A percentile compares a stretch with the other conserved stretches of the same genome.
Evolutionary conservation across 352 stramenopile genomes (phyloP).

Genomic region (Phytophthora europaea): DNA sequence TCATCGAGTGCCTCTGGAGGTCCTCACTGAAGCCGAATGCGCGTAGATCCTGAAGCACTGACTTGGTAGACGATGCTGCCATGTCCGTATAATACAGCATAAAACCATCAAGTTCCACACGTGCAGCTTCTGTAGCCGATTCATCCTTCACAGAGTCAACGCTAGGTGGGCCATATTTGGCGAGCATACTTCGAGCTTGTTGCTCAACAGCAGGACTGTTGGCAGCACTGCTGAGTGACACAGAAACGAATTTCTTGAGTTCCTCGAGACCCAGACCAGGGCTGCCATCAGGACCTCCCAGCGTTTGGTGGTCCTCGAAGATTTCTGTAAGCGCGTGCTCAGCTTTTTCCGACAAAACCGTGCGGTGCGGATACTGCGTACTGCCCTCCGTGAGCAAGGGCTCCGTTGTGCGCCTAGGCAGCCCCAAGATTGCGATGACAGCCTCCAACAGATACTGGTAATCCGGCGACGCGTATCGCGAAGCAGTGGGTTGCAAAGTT

Average conservation of each 20-base stretch:
- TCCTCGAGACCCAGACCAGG: slow-evolving; percentile 64
- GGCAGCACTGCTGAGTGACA: slow-evolving; percentile 69
- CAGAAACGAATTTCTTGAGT: slow-evolving; percentile 74
- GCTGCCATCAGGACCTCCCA: slow-evolving; percentile 27
- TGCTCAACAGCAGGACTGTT: slow-evolving; percentile 64
- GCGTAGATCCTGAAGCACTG: slow-evolving; percentile 83
- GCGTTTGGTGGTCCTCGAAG: slow-evolving; percentile 77
- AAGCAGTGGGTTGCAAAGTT: slow-evolving; percentile 49
- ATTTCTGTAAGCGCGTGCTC: slow-evolving; percentile 76
- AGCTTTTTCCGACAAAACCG: slow-evolving; percentile 77
- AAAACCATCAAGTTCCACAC: slow-evolving; percentile 80
- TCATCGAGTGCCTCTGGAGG: slow-evolving; percentile 60
- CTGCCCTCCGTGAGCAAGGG: slow-evolving; percentile 75
- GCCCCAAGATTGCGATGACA: slow-evolving; percentile 86
- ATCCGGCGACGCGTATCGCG: slow-evolving; percentile 80
- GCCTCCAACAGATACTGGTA: slow-evolving; percentile 92
- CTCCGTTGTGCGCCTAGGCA: slow-evolving; percentile 71
- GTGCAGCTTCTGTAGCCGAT: slow-evolving; percentile 35
- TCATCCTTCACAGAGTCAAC: slow-evolving; percentile 37
- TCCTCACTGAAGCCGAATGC: slow-evolving; percentile 87
- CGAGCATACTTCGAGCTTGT: slow-evolving; percentile 70
- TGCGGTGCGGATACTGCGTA: slow-evolving; percentile 76
- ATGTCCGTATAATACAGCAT: slow-evolving; percentile 88
- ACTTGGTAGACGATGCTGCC: slow-evolving; percentile 76
- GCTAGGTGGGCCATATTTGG: slow-evolving; percentile 67